phyloP scores from a whole-genome alignment of 2,329 filamentous ascomycete genomes.

The Parastagonospora nodorum region DNA sequence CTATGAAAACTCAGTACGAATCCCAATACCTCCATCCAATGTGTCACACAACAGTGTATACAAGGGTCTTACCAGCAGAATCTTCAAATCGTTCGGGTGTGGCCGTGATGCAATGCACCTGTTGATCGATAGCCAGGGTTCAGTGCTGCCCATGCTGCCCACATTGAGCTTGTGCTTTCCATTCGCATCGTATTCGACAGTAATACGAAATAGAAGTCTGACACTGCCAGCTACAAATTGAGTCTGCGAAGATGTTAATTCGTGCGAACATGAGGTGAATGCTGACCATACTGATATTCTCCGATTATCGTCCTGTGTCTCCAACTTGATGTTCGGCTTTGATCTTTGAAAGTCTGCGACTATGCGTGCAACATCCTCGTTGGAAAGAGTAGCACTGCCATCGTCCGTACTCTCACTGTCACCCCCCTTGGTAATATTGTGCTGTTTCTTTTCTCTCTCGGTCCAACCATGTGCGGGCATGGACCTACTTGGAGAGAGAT shows the following conservation, averaged over 20 bases:
- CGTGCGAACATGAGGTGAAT: not conserved
- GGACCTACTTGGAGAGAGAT: constrained; percentile 42
- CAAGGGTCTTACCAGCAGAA: constrained; percentile 37
- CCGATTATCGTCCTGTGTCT: constrained; percentile 27
- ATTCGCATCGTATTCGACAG: constrained; percentile 32
- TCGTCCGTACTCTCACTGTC: constrained; percentile 15
- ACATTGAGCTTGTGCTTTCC: constrained; percentile 31
- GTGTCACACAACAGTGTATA: too few species aligned
- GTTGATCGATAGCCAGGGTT: constrained; percentile 36
- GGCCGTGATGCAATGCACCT: constrained; percentile 42
- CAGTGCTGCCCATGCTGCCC: constrained; percentile 36
- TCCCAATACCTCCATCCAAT: not conserved
- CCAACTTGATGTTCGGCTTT: constrained; percentile 35
- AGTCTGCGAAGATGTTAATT: constrained; percentile 23
- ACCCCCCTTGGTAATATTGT: constrained; percentile 15
- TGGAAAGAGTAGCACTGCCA: constrained; percentile 9
- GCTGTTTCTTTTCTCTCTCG: constrained; percentile 31
- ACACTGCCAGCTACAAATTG: constrained; percentile 30
- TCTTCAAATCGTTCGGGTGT: constrained; percentile 34
- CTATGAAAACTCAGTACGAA: constrained; percentile 26
- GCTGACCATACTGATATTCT: constrained; percentile 28
- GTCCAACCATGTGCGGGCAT: constrained; percentile 48
- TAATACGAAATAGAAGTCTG: constrained; percentile 34
- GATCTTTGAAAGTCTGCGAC: constrained; percentile 31
- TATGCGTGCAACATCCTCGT: constrained; percentile 28